Base-by-base conservation (phyloP, 257 asterid species). In the Primulina eburnea region DNA sequence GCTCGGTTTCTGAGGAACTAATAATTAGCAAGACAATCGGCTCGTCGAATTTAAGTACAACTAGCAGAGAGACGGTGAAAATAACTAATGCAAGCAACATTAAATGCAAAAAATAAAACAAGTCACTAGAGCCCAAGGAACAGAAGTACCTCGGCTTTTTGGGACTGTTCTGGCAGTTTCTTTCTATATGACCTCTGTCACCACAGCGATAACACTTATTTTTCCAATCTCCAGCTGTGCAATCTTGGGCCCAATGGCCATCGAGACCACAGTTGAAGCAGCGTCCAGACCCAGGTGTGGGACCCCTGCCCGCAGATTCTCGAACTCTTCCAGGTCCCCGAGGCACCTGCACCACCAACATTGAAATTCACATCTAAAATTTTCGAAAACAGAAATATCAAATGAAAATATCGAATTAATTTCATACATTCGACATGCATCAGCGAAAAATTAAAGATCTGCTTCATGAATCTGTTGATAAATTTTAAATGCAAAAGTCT, bases 221-320 rank as follows among this genome's bases (percentile, higher is more conserved):
- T 79, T 89, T 94, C 99, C 99, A 94, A 81, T 94, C 99, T 18
- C 98, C 99, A 69, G 98, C 95, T 77, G 88, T 88, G 84, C 99
- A 94, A 79, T 94, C 99, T 66, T 98, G 89, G 59, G 99, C 99
- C 99, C 99, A 94, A 60, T 94, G 99, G 57, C 99, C 99, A 78
- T 94, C 98, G 65, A 91, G 67, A 32, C 99, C 99, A 68, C 99
- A 94, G 69, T 94, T 94, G 85, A 94, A 94, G 87, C 99, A 94
- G 64, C 99, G 98, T 0, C 99, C 99, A n/a, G 98, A 87, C 17
- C 99, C 99, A 20, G 98, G 99, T 70, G 97, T 83, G 32, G 99
- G 96, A 70, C 94, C 99, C 68, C 91, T 84, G 24, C 96, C 97
- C 62, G 78, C 84, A 75, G 88, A 85, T 74, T 94, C 96, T 7